Base-by-base conservation (phyloP, 495 filamentous ascomycete genomes). In the Lophiostoma macrostomum region DNA sequence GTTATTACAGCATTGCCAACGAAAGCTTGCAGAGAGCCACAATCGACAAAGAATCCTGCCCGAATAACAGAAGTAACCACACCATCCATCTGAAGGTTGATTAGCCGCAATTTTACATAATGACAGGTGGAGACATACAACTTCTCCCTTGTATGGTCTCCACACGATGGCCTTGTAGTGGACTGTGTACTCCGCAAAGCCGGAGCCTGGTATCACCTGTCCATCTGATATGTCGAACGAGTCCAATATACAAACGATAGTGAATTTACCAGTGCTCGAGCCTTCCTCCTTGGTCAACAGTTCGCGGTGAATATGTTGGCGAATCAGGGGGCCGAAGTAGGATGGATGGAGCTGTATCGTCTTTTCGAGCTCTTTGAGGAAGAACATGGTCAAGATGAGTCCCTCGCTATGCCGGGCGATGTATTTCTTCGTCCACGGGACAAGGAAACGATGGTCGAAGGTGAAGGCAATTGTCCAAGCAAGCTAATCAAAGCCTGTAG, bases 191-290 rank as follows among this genome's bases (percentile, higher is more conserved):
- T 96, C 89, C 18, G 94, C 93, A 41, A 90, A 74, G 13, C 89
- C 93, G 53, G 82, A 90, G 3, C 89, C 86, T 0, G 93, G 91
- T 25, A 96, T 81, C 55, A 99, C 90, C 37, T 86, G 82, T 4
- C 94, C 93, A 58, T 94, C 87, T 13, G 88, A 91, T 59, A 97
- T 86, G 56, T 96, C 84, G 49, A 90, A 88, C 3, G 62, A 56
- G 67, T 97, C 93, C 81, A 97, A 89, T 39, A 98, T 88, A 63
- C 88, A 91, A 49, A 98, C 91, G 66, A 97, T 91, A 63, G 89
- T 96, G 74, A 91, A 95, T 63, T 85, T 84, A 37, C 94, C 93
- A 0, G 87, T 90, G 71, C 67, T 71, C 4, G 87, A 88, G 16
- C 93, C 93, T 70, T 98, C 93, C 42, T 95, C 90, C 66, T 96